Evolutionary conservation across 441 rosid species (phyloP).

Genomic region (Melastoma candidum): DNA sequence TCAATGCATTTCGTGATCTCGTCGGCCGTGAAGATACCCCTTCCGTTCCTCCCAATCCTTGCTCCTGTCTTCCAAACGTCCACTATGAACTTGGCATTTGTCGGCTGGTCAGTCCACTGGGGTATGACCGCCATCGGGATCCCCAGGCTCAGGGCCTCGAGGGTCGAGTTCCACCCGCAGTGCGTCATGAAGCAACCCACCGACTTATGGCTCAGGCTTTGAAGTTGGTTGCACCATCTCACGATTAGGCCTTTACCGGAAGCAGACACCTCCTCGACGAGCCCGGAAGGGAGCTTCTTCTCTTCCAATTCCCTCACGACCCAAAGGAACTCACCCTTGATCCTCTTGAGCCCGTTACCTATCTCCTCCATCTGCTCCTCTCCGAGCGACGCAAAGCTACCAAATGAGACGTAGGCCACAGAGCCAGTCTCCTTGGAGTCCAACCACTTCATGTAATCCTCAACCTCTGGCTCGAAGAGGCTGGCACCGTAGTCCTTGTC

Average conservation of each 20-base stretch:
- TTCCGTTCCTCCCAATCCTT: slow-evolving; percentile 22
- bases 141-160: slow-evolving; percentile 46
- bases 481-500: slow-evolving; percentile 4
- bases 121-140: slow-evolving; percentile 57
- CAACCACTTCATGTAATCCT: slow-evolving; percentile 29
- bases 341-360: slow-evolving; percentile 25
- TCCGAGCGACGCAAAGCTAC: slow-evolving; percentile 24
- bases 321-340: slow-evolving; percentile 33
- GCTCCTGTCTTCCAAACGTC: slow-evolving; percentile 44
- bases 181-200: slow-evolving; percentile 44
- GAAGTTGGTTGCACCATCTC: too few species aligned
- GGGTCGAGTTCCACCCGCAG: slow-evolving; percentile 6
- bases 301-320: slow-evolving; percentile 32
- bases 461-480: slow-evolving; percentile 24
- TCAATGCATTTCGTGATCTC: too few species aligned
- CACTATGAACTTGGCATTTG: slow-evolving; percentile 9
- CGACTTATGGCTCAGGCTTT: slow-evolving; percentile 1
- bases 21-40: slow-evolving; percentile 16
- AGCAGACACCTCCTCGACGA: slow-evolving; percentile 15
- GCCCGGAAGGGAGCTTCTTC: slow-evolving; percentile 26
- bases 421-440: slow-evolving; percentile 24
- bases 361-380: slow-evolving; percentile 38
- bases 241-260: slow-evolving; percentile 22
- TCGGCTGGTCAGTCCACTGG: slow-evolving; percentile 43
- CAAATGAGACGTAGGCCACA: slow-evolving; percentile 44